phyloP scores from a whole-genome alignment of 2,329 filamentous ascomycete genomes.

The Cephalotrichum gorgonifer region DNA sequence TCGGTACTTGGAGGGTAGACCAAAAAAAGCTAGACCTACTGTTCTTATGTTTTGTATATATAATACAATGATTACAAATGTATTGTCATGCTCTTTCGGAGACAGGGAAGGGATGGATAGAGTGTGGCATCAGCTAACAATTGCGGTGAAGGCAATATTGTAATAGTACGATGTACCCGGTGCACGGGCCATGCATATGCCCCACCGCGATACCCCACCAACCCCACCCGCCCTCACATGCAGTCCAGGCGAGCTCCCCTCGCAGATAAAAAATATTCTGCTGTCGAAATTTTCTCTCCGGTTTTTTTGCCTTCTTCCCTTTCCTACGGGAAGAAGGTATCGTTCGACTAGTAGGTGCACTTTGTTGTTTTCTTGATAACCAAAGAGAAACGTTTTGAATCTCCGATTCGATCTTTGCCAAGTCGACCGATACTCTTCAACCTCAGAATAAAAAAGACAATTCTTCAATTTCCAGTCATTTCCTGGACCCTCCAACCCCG shows the following conservation, averaged over 20 bases:
- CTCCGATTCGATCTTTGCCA: slow-evolving; percentile 16
- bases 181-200: background rate
- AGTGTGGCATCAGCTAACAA: too few species aligned
- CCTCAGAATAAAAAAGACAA: slow-evolving; percentile 24
- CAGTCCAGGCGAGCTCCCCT: background rate
- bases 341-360: slow-evolving; percentile 21
- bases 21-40: too few species aligned
- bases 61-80: too few species aligned
- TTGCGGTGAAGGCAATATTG: background rate
- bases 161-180: background rate
- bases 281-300: slow-evolving; percentile 21
- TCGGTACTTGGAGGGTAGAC: too few species aligned
- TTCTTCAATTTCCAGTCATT: slow-evolving; percentile 14
- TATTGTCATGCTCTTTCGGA: too few species aligned
- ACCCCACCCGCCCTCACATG: background rate
- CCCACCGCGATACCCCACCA: background rate
- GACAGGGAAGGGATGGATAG: too few species aligned
- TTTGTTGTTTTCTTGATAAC: slow-evolving; percentile 18
- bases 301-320: slow-evolving; percentile 32
- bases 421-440: slow-evolving; percentile 25
- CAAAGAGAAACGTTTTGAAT: slow-evolving; percentile 19
- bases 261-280: slow-evolving; percentile 28
- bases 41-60: too few species aligned
- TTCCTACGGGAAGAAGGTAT: slow-evolving; percentile 43
- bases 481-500: slow-evolving; percentile 17